Conservation (phyloP, 176 grass and related monocot species). For the Carex littledalei region DNA sequence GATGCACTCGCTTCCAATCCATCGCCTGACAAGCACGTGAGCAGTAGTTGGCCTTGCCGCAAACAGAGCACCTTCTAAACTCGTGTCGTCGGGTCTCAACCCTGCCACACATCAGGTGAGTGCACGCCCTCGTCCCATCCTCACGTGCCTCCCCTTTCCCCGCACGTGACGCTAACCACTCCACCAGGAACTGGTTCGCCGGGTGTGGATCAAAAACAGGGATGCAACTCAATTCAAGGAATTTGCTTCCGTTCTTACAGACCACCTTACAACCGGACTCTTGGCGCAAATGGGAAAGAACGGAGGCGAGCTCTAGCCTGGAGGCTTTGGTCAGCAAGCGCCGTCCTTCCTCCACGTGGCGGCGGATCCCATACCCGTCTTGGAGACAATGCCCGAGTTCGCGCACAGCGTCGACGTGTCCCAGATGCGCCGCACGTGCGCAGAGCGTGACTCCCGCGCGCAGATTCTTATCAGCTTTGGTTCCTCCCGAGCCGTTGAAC, state of each 20-base stretch:
- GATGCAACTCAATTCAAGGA: background rate
- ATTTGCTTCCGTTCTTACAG: too few species aligned
- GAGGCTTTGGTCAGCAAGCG: conserved; percentile 63
- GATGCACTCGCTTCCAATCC: conserved; percentile 69
- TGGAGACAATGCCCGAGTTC: conserved; percentile 88
- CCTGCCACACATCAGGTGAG: conserved; percentile 53
- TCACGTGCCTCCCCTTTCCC: background rate
- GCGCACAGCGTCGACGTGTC: conserved; percentile 75
- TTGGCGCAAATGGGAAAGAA: background rate
- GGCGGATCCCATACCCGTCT: conserved; percentile 75
- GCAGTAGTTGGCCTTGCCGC: conserved; percentile 86
- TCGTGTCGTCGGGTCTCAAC: conserved; percentile 76
- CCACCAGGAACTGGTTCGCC: conserved; percentile 61
- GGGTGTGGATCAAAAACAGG: conserved; percentile 53
- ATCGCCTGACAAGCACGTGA: conserved; percentile 86
- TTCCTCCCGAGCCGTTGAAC: conserved; percentile 80
- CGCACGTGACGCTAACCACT: conserved; percentile 41
- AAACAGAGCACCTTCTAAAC: conserved; percentile 83
- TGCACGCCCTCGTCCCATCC: conserved; percentile 43
- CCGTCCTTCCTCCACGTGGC: conserved; percentile 42
- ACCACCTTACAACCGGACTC: background rate
- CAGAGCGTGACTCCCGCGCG: conserved; percentile 62
- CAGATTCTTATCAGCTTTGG: conserved; percentile 61
- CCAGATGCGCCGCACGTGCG: conserved; percentile 59
- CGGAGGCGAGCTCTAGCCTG: conserved; percentile 46